Evolutionary conservation across 495 filamentous ascomycete species (phyloP).

Genomic region (Ascodesmis nigricans): DNA sequence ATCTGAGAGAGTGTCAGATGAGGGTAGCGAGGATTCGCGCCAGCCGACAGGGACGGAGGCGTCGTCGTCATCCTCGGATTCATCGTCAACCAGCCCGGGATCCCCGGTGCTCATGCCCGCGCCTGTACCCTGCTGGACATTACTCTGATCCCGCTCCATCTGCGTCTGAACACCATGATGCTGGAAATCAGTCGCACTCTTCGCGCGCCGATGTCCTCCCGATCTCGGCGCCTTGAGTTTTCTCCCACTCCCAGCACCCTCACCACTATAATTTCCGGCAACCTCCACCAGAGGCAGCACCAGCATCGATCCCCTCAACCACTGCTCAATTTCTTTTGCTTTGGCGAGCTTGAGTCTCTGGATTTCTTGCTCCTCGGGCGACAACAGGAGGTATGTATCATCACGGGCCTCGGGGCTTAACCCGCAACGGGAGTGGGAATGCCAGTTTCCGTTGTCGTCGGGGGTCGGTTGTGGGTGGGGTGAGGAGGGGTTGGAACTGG

Average conservation of each 20-base stretch:
- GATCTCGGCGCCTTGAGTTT: too few species aligned
- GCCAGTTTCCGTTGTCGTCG: conserved; percentile 14
- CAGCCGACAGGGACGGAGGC: conserved; percentile 7
- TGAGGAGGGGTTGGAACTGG: conserved; percentile 2
- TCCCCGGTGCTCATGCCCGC: conserved; percentile 3
- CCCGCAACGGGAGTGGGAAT: conserved; percentile 10
- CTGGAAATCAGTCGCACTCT: conserved; percentile 15
- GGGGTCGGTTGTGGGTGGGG: conserved; percentile 7
- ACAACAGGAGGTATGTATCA: conserved; percentile 11
- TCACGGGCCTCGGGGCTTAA: conserved; percentile 9
- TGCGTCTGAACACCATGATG: too few species aligned
- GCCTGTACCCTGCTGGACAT: background rate
- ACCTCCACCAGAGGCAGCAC: conserved; percentile 1
- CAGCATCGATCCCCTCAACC: conserved; percentile 8
- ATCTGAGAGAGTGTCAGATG: conserved; percentile 6
- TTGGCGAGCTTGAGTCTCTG: conserved; percentile 8
- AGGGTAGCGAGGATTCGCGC: conserved; percentile 7
- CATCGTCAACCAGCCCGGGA: background rate
- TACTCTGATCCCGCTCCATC: conserved; percentile 1
- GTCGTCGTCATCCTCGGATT: conserved; percentile 18
- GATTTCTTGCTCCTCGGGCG: conserved; percentile 15
- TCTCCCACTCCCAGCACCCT: conserved; percentile 8
- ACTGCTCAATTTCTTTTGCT: conserved; percentile 17
- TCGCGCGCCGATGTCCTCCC: too few species aligned
- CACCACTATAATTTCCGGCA: conserved; percentile 3